These are phyloP conservation scores for Chenopodium formosanum DNA, from an alignment of 148 eudicot species.

Conservation along the genomic window DNA sequence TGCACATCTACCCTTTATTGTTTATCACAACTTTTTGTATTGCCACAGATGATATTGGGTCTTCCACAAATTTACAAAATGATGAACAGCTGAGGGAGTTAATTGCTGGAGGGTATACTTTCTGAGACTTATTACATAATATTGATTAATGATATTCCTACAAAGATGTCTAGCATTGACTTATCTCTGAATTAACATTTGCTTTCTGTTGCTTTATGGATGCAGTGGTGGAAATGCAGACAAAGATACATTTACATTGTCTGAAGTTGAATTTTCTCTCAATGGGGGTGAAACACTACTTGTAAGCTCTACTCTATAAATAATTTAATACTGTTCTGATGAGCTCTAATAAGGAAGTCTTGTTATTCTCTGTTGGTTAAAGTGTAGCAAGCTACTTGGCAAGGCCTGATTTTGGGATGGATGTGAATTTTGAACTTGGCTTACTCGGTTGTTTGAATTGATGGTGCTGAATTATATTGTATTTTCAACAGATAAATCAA, in stretches of 20 bases:
- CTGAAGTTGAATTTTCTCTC: constrained; percentile 73
- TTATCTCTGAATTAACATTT: constrained; percentile 10
- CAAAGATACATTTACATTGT: constrained; percentile 45
- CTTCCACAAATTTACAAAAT: constrained; percentile 40
- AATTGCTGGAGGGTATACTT: constrained; percentile 51
- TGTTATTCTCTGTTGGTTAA: constrained; percentile 2
- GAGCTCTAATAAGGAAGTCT: constrained; percentile 5
- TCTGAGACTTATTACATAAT: constrained; percentile 5
- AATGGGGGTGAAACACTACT: constrained; percentile 72
- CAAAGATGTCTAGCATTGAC: constrained; percentile 1
- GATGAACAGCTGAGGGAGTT: constrained; percentile 45
- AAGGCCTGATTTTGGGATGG: neutral
- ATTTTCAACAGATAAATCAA: neutral
- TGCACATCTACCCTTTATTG: neutral
- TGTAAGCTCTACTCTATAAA: constrained; percentile 50
- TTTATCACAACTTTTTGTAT: constrained; percentile 21
- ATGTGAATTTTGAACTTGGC: neutral
- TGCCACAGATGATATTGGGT: constrained; percentile 52
- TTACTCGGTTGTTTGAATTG: constrained; percentile 6
- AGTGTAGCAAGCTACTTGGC: neutral
- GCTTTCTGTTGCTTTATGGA: constrained; percentile 1
- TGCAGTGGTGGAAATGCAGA: constrained; percentile 58
- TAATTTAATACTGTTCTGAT: neutral
- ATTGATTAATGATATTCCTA: neutral
- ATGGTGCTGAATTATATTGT: neutral